phyloP scores from a whole-genome alignment of 495 filamentous ascomycete genomes.

The Penicillium malachiteum region DNA sequence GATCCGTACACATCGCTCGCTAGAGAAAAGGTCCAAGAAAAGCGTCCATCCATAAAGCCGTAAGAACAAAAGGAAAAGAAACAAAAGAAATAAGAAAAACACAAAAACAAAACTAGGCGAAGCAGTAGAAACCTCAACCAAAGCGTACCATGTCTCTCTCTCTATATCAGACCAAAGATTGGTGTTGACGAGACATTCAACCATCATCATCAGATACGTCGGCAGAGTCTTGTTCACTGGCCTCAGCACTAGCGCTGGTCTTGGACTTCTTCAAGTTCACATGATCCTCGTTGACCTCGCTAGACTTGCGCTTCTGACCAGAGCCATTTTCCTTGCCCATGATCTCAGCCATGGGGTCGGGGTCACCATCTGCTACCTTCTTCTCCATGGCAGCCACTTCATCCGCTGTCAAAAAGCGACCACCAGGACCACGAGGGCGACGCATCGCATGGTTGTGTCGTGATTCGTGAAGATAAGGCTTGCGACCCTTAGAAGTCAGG shows the following conservation, averaged over 20 bases:
- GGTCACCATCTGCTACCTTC: conserved; percentile 30
- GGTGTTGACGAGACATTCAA: conserved; percentile 21
- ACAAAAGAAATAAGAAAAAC: conserved; percentile 15
- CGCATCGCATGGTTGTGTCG: conserved; percentile 99
- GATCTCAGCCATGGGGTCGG: conserved; percentile 20
- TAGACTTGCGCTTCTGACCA: conserved; percentile 53
- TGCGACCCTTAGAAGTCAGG: conserved; percentile 90
- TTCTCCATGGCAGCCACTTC: conserved; percentile 91
- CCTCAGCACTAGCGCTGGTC: conserved; percentile 45
- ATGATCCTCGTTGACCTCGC: conserved; percentile 44
- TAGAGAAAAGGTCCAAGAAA: conserved; percentile 29
- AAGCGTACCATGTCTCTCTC: neutral
- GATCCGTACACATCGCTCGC: conserved; percentile 44
- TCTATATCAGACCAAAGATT: neutral
- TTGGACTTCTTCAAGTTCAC: conserved; percentile 50
- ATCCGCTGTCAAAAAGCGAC: conserved; percentile 96
- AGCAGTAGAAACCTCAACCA: neutral
- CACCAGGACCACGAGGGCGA: conserved; percentile 90
- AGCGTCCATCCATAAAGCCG: conserved; percentile 40
- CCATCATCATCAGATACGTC: conserved; percentile 50
- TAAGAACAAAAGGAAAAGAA: conserved; percentile 28
- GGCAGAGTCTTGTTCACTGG: conserved; percentile 51
- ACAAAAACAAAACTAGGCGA: neutral
- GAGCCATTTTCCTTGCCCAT: conserved; percentile 38
- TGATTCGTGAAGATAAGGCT: conserved; percentile 98